Base-by-base conservation (phyloP, 169 alveolate species). In the Plasmodium billcollinsi region DNA sequence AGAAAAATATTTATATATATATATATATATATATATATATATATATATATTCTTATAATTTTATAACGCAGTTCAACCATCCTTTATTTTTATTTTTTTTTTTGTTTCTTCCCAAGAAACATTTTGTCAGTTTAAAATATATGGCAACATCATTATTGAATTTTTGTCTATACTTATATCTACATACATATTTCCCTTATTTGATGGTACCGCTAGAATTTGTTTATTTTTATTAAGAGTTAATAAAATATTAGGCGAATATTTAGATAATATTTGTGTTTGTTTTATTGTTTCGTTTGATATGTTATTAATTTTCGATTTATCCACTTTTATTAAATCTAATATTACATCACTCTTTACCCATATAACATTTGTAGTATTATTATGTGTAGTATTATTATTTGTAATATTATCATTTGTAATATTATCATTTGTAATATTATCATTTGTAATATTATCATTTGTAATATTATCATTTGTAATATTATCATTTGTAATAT, bases 301-400 rank as follows among this genome's bases (percentile, higher is more conserved):
- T 62, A 86, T 86, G 26, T 50, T 86, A 61, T 86, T 86, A 26
- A 71, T 71, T 71, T 67, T 70, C 0, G 92, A 86, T 65, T 86
- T 86, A 63, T 86, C 92, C 26, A 86, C 73, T 86, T 86, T 86
- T 86, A 86, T 86, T 39, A 86, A 52, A 67, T 86, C 92, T 47
- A 86, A 65, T n/a, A 86, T 72, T 21, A 66, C 88, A 86, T 86
- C 75, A 45, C 92, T 86, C 3, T 61, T 72, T 29, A 86, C 92
- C 92, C 92, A 86, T 59, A 71, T 61, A 67, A 67, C 73, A 24
- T 86, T 70, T 33, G 63, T 50, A 63, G 47, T 39, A 49, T 39
- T 65, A 24, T 15, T 43, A 15, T 63, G 12, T 63, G 20, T 50
- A 33, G 15, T 15, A 56, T 78, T 29, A 21, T 69, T 52, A n/a